A percentile compares a stretch with the other conserved stretches of the same genome.
Conservation (phyloP, 1,284 basidiomycete species). For the Neonothopanus nambi region DNA sequence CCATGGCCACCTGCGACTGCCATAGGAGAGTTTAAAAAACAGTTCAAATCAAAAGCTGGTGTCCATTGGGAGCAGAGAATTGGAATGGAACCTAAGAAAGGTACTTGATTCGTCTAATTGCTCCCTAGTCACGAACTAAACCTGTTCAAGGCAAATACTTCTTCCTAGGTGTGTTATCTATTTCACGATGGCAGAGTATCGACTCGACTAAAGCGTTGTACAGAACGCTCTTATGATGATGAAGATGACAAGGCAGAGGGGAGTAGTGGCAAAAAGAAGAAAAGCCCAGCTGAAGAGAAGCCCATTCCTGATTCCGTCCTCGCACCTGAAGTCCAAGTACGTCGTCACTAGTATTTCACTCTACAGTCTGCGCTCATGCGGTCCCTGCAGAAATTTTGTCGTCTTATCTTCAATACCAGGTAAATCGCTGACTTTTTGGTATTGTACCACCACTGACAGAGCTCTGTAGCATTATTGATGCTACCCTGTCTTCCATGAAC, state of each 20-base stretch:
- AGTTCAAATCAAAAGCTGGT: conserved; percentile 58
- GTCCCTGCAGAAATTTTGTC: conserved; percentile 43
- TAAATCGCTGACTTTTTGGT: conserved; percentile 22
- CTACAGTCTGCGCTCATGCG: conserved; percentile 1
- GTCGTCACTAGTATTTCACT: conserved; percentile 19
- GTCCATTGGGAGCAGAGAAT: conserved; percentile 52
- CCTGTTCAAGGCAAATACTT: conserved; percentile 53
- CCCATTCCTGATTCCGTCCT: conserved; percentile 50
- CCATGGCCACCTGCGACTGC: conserved; percentile 36
- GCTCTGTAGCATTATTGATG: conserved; percentile 49
- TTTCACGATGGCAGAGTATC: neutral
- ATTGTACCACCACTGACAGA: conserved; percentile 1
- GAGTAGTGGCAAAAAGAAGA: conserved; percentile 20
- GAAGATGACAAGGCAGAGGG: conserved; percentile 37
- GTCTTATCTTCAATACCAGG: conserved; percentile 58
- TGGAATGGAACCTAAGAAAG: conserved; percentile 56
- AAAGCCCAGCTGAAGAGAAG: conserved; percentile 38
- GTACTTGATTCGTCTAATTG: conserved; percentile 27
- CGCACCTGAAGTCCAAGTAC: conserved; percentile 47
- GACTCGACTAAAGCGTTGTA: neutral
- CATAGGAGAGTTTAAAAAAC: conserved; percentile 57
- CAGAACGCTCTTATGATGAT: conserved; percentile 53
- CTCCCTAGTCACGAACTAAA: conserved; percentile 19
- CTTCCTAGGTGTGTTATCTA: conserved; percentile 50
- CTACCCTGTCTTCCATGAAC: conserved; percentile 64